Evolutionary conservation across 2,329 filamentous ascomycete species (phyloP).

Genomic region (Lachnellula hyalina): DNA sequence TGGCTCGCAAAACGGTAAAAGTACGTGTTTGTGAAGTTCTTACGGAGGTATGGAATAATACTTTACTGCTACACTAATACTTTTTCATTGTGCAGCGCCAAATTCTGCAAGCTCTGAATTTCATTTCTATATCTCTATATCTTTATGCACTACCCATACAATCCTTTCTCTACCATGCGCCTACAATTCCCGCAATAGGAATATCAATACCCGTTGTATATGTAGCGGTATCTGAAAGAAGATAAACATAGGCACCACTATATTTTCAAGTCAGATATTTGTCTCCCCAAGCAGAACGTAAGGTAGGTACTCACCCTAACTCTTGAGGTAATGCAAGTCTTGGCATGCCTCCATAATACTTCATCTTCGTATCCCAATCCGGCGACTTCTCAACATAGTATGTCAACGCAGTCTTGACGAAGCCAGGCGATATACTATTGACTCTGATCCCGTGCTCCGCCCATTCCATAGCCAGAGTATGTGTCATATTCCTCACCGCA

Average conservation of each 20-base stretch:
- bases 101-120: too few species aligned
- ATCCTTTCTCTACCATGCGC: too few species aligned
- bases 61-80: too few species aligned
- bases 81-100: too few species aligned
- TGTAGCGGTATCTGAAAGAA: slow-evolving; percentile 40
- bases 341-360: slow-evolving; percentile 50
- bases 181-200: slow-evolving; percentile 38
- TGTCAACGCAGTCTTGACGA: slow-evolving; percentile 57
- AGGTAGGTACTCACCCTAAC: slow-evolving; percentile 33
- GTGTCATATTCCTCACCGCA: slow-evolving; percentile 48
- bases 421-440: slow-evolving; percentile 63
- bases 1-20: too few species aligned
- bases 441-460: slow-evolving; percentile 57
- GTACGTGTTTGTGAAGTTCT: too few species aligned
- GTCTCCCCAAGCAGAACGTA: slow-evolving; percentile 58
- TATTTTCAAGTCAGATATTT: slow-evolving; percentile 51
- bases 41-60: too few species aligned
- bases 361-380: slow-evolving; percentile 47
- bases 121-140: too few species aligned
- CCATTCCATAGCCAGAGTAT: slow-evolving; percentile 64
- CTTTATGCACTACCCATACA: too few species aligned
- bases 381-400: slow-evolving; percentile 44
- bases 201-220: slow-evolving; percentile 47
- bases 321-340: slow-evolving; percentile 46
- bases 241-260: slow-evolving; percentile 45